A percentile compares a stretch with the other conserved stretches of the same genome.
Conservation (phyloP, 495 filamentous ascomycete genomes). For the Friedmanniomyces simplex region DNA sequence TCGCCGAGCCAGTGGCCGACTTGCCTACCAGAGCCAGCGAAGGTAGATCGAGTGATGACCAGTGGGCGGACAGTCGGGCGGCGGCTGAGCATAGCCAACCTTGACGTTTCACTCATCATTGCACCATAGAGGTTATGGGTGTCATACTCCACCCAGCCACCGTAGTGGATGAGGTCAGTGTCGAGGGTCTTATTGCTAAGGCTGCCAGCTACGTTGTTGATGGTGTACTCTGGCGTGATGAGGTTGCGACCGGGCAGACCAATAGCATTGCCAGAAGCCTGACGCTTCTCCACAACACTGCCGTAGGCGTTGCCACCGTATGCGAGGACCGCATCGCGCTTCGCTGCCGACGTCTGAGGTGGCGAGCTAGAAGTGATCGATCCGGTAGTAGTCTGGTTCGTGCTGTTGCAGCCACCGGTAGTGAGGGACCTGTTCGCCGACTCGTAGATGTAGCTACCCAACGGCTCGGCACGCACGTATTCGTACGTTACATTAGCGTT, state of each 20-base stretch:
- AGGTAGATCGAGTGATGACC: conserved; percentile 80
- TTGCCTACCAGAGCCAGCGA: conserved; percentile 63
- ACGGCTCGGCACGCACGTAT: conserved; percentile 10
- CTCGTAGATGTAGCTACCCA: conserved; percentile 18
- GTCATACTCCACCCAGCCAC: conserved; percentile 64
- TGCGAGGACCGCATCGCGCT: background rate
- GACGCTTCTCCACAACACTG: conserved; percentile 2
- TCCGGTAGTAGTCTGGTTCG: background rate
- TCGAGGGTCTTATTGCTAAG: conserved; percentile 64
- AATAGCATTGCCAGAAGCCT: conserved; percentile 24
- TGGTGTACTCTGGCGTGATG: conserved; percentile 61
- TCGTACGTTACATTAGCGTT: conserved; percentile 11
- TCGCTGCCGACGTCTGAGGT: background rate
- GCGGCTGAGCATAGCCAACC: conserved; percentile 56
- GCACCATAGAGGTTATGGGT: conserved; percentile 77
- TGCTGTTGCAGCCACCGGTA: conserved; percentile 13
- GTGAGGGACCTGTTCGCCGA: conserved; percentile 11
- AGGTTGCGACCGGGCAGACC: conserved; percentile 57
- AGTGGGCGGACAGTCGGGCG: conserved; percentile 59
- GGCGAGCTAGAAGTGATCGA: conserved; percentile 7
- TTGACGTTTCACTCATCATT: conserved; percentile 67
- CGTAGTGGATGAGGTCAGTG: conserved; percentile 64
- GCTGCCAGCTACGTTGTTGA: conserved; percentile 60
- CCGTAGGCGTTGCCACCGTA: background rate
- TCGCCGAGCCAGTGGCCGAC: conserved; percentile 88